Evolutionary conservation across 306 rosid genomes (phyloP).

Genomic region (Coriaria nepalensis): DNA sequence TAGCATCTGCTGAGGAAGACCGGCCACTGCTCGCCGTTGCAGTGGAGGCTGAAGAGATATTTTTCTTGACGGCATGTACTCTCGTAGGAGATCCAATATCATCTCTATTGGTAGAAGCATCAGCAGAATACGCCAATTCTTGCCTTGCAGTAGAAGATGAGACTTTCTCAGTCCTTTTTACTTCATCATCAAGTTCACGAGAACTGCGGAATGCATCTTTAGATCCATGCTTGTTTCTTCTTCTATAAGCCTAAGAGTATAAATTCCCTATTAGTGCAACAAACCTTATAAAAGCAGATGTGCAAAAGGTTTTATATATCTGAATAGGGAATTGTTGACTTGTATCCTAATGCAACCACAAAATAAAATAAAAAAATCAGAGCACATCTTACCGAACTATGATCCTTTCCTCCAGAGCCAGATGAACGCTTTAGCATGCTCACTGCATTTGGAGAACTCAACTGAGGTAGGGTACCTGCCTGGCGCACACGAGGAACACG

Average conservation of each 20-base stretch:
- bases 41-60: slow-evolving; percentile 35
- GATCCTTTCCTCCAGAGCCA: slow-evolving; percentile 67
- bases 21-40: slow-evolving; percentile 53
- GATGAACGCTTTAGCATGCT: slow-evolving; percentile 73
- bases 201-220: slow-evolving; percentile 54
- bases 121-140: slow-evolving; percentile 31
- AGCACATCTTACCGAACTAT: slow-evolving; percentile 35
- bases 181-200: slow-evolving; percentile 61
- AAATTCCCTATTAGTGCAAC: slow-evolving; percentile 15
- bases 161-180: slow-evolving; percentile 46
- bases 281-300: slow-evolving; percentile 3
- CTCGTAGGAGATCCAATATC: slow-evolving; percentile 37
- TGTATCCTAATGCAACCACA: no score
- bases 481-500: slow-evolving; percentile 92
- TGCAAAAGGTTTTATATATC: slow-evolving; percentile 4
- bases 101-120: slow-evolving; percentile 50
- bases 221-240: slow-evolving; percentile 65
- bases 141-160: slow-evolving; percentile 54
- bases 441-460: slow-evolving; percentile 57
- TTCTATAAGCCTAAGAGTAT: slow-evolving; percentile 45
- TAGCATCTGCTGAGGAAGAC: slow-evolving; percentile 53
- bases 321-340: neutral
- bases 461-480: slow-evolving; percentile 67
- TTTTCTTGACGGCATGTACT: slow-evolving; percentile 34
- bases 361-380: slow-evolving; percentile 9